A percentile compares a stretch with the other conserved stretches of the same genome.
Conservation (phyloP, 495 filamentous ascomycete genomes). For the Terfezia claveryi region DNA sequence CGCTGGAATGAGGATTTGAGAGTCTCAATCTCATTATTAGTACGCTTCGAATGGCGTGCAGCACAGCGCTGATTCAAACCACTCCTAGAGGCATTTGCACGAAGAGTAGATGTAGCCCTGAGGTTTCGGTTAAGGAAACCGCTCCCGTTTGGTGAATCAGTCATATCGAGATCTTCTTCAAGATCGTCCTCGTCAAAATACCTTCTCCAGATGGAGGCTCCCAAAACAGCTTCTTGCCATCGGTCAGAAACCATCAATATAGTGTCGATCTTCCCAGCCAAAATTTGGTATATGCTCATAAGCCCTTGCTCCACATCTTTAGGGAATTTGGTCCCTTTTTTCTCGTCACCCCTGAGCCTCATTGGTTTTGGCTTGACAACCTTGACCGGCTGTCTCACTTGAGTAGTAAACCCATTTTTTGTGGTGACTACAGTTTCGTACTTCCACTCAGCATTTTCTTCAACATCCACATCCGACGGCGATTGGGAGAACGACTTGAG, state of each 20-base stretch:
- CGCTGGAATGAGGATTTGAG: conserved; percentile 7
- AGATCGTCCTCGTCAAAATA: conserved; percentile 6
- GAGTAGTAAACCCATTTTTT: conserved; percentile 8
- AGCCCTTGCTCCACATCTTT: conserved; percentile 7
- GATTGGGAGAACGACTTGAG: neutral
- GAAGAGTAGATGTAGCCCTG: neutral
- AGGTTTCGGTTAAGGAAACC: conserved; percentile 1
- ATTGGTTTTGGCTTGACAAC: conserved; percentile 1
- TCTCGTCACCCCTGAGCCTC: neutral
- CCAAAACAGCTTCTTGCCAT: conserved; percentile 15
- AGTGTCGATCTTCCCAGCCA: conserved; percentile 13
- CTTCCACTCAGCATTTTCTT: neutral
- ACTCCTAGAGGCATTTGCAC: conserved; percentile 5
- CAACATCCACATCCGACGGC: neutral
- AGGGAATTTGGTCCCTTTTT: conserved; percentile 4
- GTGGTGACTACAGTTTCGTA: conserved; percentile 2
- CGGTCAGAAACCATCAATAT: conserved; percentile 6
- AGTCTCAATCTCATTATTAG: conserved; percentile 8
- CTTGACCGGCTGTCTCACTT: neutral
- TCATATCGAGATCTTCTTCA: neutral
- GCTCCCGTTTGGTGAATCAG: neutral
- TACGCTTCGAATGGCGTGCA: conserved; percentile 8
- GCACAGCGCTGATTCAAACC: conserved; percentile 4
- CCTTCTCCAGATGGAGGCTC: conserved; percentile 11
- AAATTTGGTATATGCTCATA: conserved; percentile 11